Percentiles rank a stretch among this genome's conserved stretches.
These are phyloP conservation scores for Mycena capillaripes DNA, from an alignment of 768 basidiomycete species.

Conservation along the genomic window DNA sequence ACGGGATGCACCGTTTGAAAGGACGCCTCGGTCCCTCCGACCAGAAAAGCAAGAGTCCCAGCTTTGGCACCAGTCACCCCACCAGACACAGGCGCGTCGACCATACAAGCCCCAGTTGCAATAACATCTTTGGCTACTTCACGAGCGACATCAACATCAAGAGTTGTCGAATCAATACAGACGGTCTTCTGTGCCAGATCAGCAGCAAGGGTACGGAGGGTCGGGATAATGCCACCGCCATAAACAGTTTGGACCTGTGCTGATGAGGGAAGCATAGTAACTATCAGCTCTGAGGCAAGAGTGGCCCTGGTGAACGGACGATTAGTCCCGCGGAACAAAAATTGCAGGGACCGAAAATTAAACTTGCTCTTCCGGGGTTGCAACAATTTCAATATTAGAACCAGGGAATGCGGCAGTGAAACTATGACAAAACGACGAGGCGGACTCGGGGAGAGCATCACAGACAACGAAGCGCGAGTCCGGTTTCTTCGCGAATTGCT, in stretches of 20 bases:
- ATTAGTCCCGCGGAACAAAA: conserved; percentile 32
- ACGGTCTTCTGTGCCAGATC: conserved; percentile 61
- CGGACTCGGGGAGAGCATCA: conserved; percentile 76
- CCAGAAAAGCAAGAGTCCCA: conserved; percentile 91
- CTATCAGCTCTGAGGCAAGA: conserved; percentile 71
- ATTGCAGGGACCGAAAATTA: conserved; percentile 12
- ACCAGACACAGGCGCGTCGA: conserved; percentile 96
- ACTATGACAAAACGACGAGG: conserved; percentile 66
- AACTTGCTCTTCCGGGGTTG: conserved; percentile 76
- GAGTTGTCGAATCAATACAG: conserved; percentile 92
- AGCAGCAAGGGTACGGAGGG: conserved; percentile 64
- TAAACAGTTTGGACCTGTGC: conserved; percentile 90
- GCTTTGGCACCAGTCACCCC: conserved; percentile 91
- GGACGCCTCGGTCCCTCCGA: conserved; percentile 78
- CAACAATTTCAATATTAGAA: conserved; percentile 69
- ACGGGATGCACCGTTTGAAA: conserved; percentile 71
- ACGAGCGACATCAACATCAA: conserved; percentile 84
- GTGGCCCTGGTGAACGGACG: conserved; percentile 64
- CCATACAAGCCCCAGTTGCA: conserved; percentile 75
- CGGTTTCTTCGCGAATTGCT: conserved; percentile 66
- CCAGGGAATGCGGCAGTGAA: conserved; percentile 72
- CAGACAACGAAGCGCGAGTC: conserved; percentile 81
- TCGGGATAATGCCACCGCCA: conserved; percentile 73
- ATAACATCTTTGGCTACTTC: conserved; percentile 70
- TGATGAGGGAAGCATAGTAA: conserved; percentile 95